These are phyloP conservation scores for Lactifluus subvellereus DNA, from an alignment of 768 basidiomycete genomes.

Conservation along the genomic window DNA sequence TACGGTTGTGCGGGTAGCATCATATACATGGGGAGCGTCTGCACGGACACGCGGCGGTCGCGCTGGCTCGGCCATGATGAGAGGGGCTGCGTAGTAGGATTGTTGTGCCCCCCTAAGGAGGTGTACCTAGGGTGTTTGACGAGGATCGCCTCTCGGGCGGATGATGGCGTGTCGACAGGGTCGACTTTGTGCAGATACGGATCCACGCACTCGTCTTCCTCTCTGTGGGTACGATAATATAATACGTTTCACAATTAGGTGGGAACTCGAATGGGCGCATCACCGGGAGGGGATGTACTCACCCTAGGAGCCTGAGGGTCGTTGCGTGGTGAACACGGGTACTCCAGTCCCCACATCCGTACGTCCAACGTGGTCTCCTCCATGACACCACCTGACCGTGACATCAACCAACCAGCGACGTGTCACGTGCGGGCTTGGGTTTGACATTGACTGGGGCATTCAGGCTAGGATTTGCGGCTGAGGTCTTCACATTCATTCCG, in stretches of 20 bases:
- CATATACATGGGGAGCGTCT: not conserved
- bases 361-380: not conserved
- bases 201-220: not conserved
- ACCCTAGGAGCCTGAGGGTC: not conserved
- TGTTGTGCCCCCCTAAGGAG: not conserved
- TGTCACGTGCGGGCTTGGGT: not conserved
- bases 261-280: not conserved
- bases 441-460: not conserved
- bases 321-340: slow-evolving; percentile 1
- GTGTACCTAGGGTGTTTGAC: not conserved
- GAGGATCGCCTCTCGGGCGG: not conserved
- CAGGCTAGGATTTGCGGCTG: not conserved
- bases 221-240: not conserved
- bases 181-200: slow-evolving; percentile 5
- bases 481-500: not conserved
- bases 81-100: not conserved
- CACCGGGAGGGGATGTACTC: too few species aligned
- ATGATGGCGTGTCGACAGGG: slow-evolving; percentile 1
- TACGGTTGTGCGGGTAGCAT: not conserved
- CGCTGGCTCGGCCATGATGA: not conserved
- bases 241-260: not conserved
- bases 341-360: slow-evolving; percentile 18
- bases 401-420: not conserved
- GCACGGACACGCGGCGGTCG: not conserved
- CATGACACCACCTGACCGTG: not conserved